phyloP scores from a whole-genome alignment of 257 asterid species.

The Rauvolfia tetraphylla region DNA sequence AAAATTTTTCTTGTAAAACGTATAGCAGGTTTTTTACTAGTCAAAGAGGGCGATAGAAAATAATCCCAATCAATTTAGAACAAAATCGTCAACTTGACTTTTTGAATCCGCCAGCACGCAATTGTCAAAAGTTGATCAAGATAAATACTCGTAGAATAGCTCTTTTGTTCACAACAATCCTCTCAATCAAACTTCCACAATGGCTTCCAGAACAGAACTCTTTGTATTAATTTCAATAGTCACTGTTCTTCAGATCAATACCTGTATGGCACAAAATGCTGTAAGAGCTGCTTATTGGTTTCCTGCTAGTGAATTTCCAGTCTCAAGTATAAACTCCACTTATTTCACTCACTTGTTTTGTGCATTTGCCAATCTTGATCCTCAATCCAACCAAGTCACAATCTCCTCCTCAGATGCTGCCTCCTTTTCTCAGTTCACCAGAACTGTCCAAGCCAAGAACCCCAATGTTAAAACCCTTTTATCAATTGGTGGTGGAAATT shows the following conservation, averaged over 20 bases:
- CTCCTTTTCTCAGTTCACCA: constrained; percentile 38
- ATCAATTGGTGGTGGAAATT: constrained; percentile 45
- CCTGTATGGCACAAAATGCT: constrained; percentile 30
- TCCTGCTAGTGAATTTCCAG: constrained; percentile 32
- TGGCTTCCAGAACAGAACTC: constrained; percentile 29
- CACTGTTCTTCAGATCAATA: constrained; percentile 17
- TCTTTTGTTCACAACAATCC: no score
- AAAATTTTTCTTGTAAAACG: no score
- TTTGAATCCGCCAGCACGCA: no score
- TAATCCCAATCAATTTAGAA: no score
- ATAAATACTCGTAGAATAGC: no score
- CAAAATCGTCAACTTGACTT: no score
- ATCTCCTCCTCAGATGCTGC: constrained; percentile 31
- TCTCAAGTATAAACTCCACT: constrained; percentile 35
- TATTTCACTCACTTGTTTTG: constrained; percentile 52
- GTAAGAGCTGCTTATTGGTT: no score
- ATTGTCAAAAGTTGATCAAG: no score
- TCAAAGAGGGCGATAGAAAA: no score
- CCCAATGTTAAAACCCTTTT: constrained; percentile 42
- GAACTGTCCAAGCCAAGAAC: constrained; percentile 33
- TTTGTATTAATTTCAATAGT: constrained; percentile 11
- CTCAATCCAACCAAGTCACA: constrained; percentile 31
- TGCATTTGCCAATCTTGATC: constrained; percentile 46
- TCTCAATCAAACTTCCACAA: neutral
- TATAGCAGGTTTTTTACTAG: no score